These are phyloP conservation scores for Inga oerstediana DNA, from an alignment of 306 rosid species.

Conservation along the genomic window DNA sequence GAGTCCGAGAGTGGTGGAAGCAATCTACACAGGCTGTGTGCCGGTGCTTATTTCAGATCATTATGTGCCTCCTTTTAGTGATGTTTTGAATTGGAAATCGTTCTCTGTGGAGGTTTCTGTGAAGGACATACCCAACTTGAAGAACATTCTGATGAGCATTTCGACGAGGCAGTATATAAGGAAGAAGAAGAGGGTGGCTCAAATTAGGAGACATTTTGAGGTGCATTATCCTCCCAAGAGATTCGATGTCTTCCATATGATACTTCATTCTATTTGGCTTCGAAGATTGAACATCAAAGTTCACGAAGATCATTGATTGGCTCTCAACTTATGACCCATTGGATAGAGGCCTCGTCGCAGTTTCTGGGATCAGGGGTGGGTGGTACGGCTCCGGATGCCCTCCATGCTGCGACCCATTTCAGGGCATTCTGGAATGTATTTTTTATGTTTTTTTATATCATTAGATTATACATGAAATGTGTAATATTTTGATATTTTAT, in stretches of 20 bases:
- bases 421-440: too few relatives aligned
- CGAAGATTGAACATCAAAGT: conserved; percentile 76
- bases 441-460: too few relatives aligned
- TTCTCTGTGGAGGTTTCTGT: conserved; percentile 79
- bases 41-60: conserved; percentile 86
- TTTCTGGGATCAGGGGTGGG: not conserved
- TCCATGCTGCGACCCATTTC: too few relatives aligned
- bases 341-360: not conserved
- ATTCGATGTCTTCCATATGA: conserved; percentile 86
- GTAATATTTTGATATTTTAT: too few relatives aligned
- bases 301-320: conserved; percentile 41
- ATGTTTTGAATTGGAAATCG: conserved; percentile 86
- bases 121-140: conserved; percentile 72
- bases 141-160: conserved; percentile 63
- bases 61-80: conserved; percentile 83
- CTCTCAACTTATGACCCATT: not conserved
- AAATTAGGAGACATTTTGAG: conserved; percentile 80
- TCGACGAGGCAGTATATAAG: conserved; percentile 71
- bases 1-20: conserved; percentile 89
- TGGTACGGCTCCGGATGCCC: too few relatives aligned
- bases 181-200: conserved; percentile 78
- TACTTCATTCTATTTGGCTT: conserved; percentile 92
- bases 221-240: conserved; percentile 77
- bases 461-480: too few relatives aligned
- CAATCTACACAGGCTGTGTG: conserved; percentile 89